A percentile compares a stretch with the other conserved stretches of the same genome.
These are phyloP conservation scores for Teunomyces kruisii DNA, from an alignment of 805 yeast species.

Conservation along the genomic window DNA sequence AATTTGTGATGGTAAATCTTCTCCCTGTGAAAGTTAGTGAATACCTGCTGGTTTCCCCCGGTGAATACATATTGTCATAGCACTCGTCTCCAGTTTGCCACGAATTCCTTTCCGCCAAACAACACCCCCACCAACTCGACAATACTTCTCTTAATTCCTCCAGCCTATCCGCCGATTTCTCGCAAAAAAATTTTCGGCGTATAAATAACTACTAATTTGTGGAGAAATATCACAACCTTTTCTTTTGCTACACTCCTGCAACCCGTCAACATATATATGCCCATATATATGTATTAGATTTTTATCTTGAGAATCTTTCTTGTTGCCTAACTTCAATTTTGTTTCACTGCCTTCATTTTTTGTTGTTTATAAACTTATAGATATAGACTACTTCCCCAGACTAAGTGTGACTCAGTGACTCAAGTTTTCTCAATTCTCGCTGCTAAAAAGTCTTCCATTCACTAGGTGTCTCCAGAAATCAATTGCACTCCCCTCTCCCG, in stretches of 20 bases:
- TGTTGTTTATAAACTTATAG: constrained; percentile 3
- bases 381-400: constrained; percentile 4
- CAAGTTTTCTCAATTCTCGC: constrained; percentile 31
- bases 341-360: not conserved
- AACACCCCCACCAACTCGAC: not conserved
- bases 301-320: not conserved
- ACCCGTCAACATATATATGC: not conserved
- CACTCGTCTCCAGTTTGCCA: not conserved
- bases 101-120: not conserved
- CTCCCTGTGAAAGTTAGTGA: too few species aligned
- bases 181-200: not conserved
- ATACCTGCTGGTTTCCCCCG: too few species aligned
- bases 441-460: too few species aligned
- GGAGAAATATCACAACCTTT: not conserved
- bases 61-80: too few species aligned
- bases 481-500: too few species aligned
- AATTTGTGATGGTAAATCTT: too few species aligned
- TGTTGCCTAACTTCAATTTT: not conserved
- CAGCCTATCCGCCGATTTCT: not conserved
- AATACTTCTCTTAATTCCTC: not conserved
- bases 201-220: constrained; percentile 4
- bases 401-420: constrained; percentile 12
- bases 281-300: not conserved
- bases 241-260: not conserved
- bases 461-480: too few species aligned